Conservation (phyloP, 139 green algal genomes). For the Ulvella scutata region DNA sequence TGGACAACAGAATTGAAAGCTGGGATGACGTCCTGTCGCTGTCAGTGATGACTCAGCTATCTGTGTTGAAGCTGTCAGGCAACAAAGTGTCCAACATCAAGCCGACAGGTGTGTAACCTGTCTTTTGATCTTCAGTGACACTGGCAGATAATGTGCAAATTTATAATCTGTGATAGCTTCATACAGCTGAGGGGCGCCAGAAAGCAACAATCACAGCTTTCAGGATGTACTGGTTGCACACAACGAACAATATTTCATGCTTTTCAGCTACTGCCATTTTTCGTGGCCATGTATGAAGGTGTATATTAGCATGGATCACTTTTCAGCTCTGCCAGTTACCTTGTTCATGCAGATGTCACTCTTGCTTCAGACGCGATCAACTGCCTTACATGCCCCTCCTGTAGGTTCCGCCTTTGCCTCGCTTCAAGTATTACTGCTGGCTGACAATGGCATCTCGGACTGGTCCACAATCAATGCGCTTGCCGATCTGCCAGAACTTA, state of each 20-base stretch:
- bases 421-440: conserved; percentile 33
- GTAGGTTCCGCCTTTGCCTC: conserved; percentile 10
- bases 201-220: no score
- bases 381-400: background rate
- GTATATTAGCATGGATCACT: background rate
- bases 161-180: no score
- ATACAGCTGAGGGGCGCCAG: no score
- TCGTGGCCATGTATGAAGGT: background rate
- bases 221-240: background rate
- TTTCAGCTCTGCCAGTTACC: background rate
- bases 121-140: no score
- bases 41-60: conserved; percentile 14
- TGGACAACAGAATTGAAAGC: conserved; percentile 17
- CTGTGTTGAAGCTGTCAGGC: conserved; percentile 18
- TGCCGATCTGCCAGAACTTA: conserved; percentile 33
- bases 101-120: background rate
- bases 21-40: conserved; percentile 23
- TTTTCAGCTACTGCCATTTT: background rate
- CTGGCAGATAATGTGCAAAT: no score
- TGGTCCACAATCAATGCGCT: conserved; percentile 45
- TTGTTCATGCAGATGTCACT: background rate
- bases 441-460: conserved; percentile 25
- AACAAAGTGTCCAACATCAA: conserved; percentile 10
- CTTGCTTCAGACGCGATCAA: background rate
- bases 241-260: background rate